Evolutionary conservation across 306 rosid genomes (phyloP).

Genomic region (Leucaena leucocephala): DNA sequence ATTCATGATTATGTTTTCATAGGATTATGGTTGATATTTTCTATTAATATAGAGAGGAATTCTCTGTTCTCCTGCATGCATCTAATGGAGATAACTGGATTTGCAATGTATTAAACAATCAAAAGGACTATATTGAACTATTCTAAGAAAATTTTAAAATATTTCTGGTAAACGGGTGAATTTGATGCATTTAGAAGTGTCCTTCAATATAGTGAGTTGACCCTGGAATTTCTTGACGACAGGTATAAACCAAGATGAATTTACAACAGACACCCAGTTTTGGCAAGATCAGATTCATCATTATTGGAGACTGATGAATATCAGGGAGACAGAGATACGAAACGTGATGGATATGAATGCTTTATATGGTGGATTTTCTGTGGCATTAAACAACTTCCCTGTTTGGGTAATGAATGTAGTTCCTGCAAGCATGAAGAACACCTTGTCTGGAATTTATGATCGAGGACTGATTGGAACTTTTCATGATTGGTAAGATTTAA

Average conservation of each 20-base stretch:
- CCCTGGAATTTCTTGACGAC: constrained; percentile 32
- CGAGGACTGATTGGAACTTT: constrained; percentile 80
- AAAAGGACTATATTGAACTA: constrained; percentile 5
- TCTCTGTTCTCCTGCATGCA: constrained; percentile 1
- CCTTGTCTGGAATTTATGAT: constrained; percentile 79
- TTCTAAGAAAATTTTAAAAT: constrained; percentile 8
- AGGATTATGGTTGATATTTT: constrained; percentile 12
- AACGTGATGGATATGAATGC: constrained; percentile 97
- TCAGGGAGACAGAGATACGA: constrained; percentile 63
- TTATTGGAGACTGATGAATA: constrained; percentile 79
- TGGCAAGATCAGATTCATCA: constrained; percentile 75
- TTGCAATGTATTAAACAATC: background rate
- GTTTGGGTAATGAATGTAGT: constrained; percentile 91
- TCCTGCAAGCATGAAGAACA: constrained; percentile 73
- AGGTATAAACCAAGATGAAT: constrained; percentile 72
- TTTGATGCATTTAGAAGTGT: constrained; percentile 11
- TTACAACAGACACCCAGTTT: constrained; percentile 57
- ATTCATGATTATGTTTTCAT: background rate
- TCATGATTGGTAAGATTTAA: constrained; percentile 78
- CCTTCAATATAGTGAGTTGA: constrained; percentile 33
- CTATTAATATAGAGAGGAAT: background rate
- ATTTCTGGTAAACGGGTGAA: constrained; percentile 1
- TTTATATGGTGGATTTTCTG: constrained; percentile 79
- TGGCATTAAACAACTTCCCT: constrained; percentile 60
- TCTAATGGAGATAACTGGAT: constrained; percentile 6